Evolutionary conservation across 2,329 filamentous ascomycete species (phyloP).

Genomic region (Botrytis sinoallii): DNA sequence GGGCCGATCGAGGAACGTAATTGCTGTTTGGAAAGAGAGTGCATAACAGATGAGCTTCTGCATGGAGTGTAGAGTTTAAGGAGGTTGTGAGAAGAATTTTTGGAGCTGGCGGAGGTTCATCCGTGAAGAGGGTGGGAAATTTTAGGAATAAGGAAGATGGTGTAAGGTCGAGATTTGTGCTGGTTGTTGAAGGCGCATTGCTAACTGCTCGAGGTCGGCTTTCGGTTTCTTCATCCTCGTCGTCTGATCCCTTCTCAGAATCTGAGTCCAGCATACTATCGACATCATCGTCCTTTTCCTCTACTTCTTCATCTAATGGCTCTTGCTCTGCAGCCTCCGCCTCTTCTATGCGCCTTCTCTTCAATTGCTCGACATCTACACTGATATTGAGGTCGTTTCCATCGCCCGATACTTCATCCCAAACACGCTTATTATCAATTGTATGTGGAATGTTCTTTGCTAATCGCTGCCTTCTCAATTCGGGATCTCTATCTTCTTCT

Average conservation of each 20-base stretch:
- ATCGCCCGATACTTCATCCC: conserved; percentile 73
- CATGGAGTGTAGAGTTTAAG: conserved; percentile 82
- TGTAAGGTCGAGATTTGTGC: conserved; percentile 62
- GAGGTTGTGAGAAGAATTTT: conserved; percentile 92
- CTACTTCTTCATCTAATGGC: conserved; percentile 41
- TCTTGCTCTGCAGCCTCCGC: conserved; percentile 48
- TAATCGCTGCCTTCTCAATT: conserved; percentile 68
- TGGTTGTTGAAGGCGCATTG: conserved; percentile 54
- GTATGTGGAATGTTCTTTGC: conserved; percentile 76
- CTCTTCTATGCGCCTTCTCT: conserved; percentile 52
- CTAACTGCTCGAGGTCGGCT: conserved; percentile 37
- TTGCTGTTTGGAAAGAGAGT: conserved; percentile 74
- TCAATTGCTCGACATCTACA: conserved; percentile 59
- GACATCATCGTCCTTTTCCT: conserved; percentile 51
- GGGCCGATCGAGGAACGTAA: conserved; percentile 82
- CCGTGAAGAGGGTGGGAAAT: conserved; percentile 61
- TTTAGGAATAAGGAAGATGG: conserved; percentile 58
- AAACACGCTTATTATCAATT: conserved; percentile 83
- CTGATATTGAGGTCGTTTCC: conserved; percentile 52
- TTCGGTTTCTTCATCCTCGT: conserved; percentile 46
- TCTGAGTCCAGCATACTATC: conserved; percentile 80
- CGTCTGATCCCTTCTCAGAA: conserved; percentile 44
- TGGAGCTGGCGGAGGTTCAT: conserved; percentile 59
- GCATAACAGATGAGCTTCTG: conserved; percentile 74
- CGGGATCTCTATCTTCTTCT: conserved; percentile 81